These are phyloP conservation scores for Scutellaria baicalensis DNA, from an alignment of 257 asterid genomes.

Conservation along the genomic window DNA sequence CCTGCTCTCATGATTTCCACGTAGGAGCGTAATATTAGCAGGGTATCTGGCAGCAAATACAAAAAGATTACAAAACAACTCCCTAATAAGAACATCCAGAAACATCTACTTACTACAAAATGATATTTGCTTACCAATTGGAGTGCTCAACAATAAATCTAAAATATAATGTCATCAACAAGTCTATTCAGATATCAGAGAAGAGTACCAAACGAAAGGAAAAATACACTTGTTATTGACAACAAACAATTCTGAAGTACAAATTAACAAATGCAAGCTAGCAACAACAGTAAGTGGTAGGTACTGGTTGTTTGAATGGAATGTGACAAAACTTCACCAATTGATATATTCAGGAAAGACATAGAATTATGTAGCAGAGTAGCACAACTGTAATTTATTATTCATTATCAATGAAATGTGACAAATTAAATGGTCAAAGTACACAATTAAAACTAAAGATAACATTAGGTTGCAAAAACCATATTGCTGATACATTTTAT, in stretches of 20 bases:
- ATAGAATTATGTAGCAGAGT: background rate
- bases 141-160: background rate
- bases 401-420: background rate
- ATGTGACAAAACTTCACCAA: background rate
- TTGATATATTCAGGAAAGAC: background rate
- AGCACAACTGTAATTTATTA: background rate
- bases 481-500: background rate
- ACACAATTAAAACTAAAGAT: background rate
- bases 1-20: slow-evolving; percentile 98
- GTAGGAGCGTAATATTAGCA: slow-evolving; percentile 89
- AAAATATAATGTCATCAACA: background rate
- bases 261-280: background rate
- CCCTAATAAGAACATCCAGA: background rate
- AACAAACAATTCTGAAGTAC: background rate
- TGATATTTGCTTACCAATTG: background rate
- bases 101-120: background rate
- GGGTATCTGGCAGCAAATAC: slow-evolving; percentile 57
- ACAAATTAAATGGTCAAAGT: background rate
- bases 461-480: background rate
- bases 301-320: background rate
- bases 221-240: background rate
- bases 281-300: background rate
- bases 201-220: background rate
- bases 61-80: background rate
- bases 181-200: background rate